Evolutionary conservation across 257 asterid genomes (phyloP), one percentile per base, ranked within the genome.

Genomic region (Anisodus tanguticus): DNA sequence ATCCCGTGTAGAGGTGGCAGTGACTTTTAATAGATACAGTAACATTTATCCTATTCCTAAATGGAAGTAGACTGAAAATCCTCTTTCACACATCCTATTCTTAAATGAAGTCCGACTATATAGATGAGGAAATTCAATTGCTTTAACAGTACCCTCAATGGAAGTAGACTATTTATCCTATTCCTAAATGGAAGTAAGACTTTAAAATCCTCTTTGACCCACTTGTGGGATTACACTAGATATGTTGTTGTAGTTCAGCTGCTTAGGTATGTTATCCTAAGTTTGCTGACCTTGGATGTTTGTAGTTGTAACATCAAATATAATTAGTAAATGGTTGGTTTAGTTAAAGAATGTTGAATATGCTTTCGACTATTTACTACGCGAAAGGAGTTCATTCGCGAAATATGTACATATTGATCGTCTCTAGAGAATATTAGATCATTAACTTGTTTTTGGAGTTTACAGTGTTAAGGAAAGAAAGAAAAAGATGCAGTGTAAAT

Each of bases 401-500:
- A 31, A 68, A 15, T 15, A 12, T 68, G 76, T 4, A 6, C 76
- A 3, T 68, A 37, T 37, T 66, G 26, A 45, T 47, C 26, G 22
- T 76, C 45, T 5, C 8, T 26, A 26, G 9, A 76, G 63, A 49
- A 76, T 47, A 22, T 76, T 51, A 51, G 63, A 51, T 47, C 60
- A 13, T 22, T 57, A 12, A 51, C 12, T 12, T 22, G 45, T 31
- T 76, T 12, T 53, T 76, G 81, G 47, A 26, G 64, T 53, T 57
- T 26, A 13, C 47, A 12, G 64, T 6, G 13, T 76, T 6, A 26
- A 3, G 47, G 45, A 4, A 76, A 76, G 47, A 72, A 19, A 9
- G 80, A 76, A 76, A 22, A 76, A 76, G 63, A 51, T 74, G 81
- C 63, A 51, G 57, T 53, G 17, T 76, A 35, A 5, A 49, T 51